Percentiles rank a stretch among this genome's conserved stretches.
Evolutionary conservation across 108 stramenopile genomes (phyloP).

Genomic region (Nitzschia sp.): DNA sequence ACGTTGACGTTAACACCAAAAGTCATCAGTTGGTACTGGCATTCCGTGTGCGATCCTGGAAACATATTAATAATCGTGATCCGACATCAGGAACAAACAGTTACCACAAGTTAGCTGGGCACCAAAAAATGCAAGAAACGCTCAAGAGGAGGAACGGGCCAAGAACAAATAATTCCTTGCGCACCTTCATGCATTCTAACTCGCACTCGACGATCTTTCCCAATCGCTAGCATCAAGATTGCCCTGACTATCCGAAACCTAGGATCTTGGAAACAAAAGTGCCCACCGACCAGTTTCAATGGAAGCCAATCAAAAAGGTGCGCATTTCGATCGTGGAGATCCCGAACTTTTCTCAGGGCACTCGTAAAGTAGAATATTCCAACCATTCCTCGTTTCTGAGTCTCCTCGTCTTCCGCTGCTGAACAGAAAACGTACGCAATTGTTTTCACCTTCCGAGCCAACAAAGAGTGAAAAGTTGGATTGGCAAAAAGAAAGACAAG

Average conservation of each 20-base stretch:
- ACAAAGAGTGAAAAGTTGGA: neutral
- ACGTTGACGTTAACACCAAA: conserved; percentile 6
- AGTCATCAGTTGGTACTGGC: conserved; percentile 11
- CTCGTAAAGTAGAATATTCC: conserved; percentile 7
- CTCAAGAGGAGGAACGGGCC: too few species aligned
- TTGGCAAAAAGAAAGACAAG: neutral
- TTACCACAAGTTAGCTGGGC: neutral
- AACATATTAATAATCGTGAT: neutral
- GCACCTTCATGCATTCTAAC: conserved; percentile 11
- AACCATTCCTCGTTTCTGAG: conserved; percentile 4
- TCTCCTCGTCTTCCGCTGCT: conserved; percentile 17
- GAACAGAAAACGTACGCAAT: neutral
- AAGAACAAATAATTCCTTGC: too few species aligned
- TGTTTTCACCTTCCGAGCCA: conserved; percentile 1
- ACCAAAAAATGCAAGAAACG: neutral
- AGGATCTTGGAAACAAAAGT: conserved; percentile 14
- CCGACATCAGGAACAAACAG: too few species aligned
- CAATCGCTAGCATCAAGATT: conserved; percentile 5
- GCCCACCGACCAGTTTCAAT: neutral
- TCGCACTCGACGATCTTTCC: neutral
- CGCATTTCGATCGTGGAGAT: neutral
- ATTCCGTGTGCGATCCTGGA: conserved; percentile 12
- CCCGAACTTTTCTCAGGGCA: neutral
- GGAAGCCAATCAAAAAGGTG: conserved; percentile 5
- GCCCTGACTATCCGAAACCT: neutral